These are phyloP conservation scores for Coemansia pectinata DNA, from an alignment of 192 early-diverging fungal genomes.

Conservation along the genomic window DNA sequence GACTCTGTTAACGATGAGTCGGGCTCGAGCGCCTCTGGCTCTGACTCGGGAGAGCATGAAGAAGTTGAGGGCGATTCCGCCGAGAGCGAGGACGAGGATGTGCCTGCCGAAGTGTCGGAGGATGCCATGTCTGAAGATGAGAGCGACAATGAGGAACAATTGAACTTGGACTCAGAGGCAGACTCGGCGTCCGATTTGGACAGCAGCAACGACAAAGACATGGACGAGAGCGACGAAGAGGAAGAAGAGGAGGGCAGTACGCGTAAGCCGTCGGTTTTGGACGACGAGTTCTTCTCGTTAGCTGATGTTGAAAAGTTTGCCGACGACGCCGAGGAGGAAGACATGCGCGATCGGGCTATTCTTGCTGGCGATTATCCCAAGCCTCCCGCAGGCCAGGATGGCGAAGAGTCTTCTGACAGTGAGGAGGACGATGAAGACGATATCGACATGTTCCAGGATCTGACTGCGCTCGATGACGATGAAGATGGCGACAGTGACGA, in stretches of 20 bases:
- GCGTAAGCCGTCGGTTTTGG: slow-evolving; percentile 64
- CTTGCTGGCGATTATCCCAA: slow-evolving; percentile 53
- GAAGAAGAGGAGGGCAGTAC: slow-evolving; percentile 30
- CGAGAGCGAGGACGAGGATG: slow-evolving; percentile 31
- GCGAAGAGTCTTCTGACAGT: slow-evolving; percentile 55
- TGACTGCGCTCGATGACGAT: slow-evolving; percentile 60
- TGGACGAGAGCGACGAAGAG: slow-evolving; percentile 48
- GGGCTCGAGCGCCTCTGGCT: slow-evolving; percentile 31
- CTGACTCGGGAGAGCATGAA: slow-evolving; percentile 30
- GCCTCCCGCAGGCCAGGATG: slow-evolving; percentile 55
- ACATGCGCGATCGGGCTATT: slow-evolving; percentile 56
- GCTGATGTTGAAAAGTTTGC: slow-evolving; percentile 88
- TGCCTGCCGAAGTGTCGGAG: slow-evolving; percentile 14
- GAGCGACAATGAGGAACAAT: slow-evolving; percentile 41
- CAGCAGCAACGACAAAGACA: slow-evolving; percentile 29
- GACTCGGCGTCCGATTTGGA: slow-evolving; percentile 46
- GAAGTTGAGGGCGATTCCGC: slow-evolving; percentile 17
- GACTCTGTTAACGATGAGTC: slow-evolving; percentile 47
- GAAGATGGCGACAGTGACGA: slow-evolving; percentile 66
- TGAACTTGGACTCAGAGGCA: slow-evolving; percentile 33
- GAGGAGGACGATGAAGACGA: slow-evolving; percentile 60
- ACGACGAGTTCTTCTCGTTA: slow-evolving; percentile 95
- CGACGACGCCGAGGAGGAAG: slow-evolving; percentile 64
- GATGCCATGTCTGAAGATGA: slow-evolving; percentile 19
- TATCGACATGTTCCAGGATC: slow-evolving; percentile 58